phyloP scores from a whole-genome alignment of 495 filamentous ascomycete species.

The Aspergillus bridgeri region DNA sequence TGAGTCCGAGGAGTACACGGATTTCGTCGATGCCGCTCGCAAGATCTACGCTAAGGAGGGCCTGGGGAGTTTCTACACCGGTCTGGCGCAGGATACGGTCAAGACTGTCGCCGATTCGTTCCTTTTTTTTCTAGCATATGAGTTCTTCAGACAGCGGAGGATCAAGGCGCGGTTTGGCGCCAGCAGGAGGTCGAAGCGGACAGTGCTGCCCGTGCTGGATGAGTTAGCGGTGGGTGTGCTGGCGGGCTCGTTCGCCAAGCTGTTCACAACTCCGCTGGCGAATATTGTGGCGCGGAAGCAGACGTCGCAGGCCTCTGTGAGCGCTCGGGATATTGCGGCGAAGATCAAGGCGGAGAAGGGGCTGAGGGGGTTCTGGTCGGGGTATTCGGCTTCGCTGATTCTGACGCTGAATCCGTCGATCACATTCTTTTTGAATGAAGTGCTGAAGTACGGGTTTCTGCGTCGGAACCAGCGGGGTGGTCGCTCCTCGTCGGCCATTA shows the following conservation, averaged over 20 bases:
- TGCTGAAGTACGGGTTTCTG: slow-evolving; percentile 58
- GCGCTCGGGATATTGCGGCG: slow-evolving; percentile 55
- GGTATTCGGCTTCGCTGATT: slow-evolving; percentile 77
- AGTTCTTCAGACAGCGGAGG: slow-evolving; percentile 60
- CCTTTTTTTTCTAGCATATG: slow-evolving; percentile 84
- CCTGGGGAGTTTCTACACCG: slow-evolving; percentile 68
- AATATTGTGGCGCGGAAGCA: slow-evolving; percentile 85
- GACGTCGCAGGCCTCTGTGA: slow-evolving; percentile 52
- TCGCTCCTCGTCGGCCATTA: slow-evolving; percentile 38
- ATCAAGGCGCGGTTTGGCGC: slow-evolving; percentile 40
- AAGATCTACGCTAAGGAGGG: slow-evolving; percentile 74
- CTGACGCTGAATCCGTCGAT: slow-evolving; percentile 83
- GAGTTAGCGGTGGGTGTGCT: slow-evolving; percentile 74
- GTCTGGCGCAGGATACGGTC: slow-evolving; percentile 64
- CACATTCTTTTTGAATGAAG: slow-evolving; percentile 79
- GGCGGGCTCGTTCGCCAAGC: slow-evolving; percentile 72
- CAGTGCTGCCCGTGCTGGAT: slow-evolving; percentile 59
- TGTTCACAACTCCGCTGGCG: slow-evolving; percentile 76
- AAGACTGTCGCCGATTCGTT: slow-evolving; percentile 76
- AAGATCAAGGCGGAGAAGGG: slow-evolving; percentile 71
- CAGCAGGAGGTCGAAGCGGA: slow-evolving; percentile 36
- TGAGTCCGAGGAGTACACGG: slow-evolving; percentile 52
- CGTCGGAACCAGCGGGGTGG: slow-evolving; percentile 47
- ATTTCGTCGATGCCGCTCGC: slow-evolving; percentile 62
- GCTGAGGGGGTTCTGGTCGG: slow-evolving; percentile 79